Evolutionary conservation across 257 asterid species (phyloP), one percentile per base, ranked within the genome.

Genomic region (Nicotiana tomentosiformis): DNA sequence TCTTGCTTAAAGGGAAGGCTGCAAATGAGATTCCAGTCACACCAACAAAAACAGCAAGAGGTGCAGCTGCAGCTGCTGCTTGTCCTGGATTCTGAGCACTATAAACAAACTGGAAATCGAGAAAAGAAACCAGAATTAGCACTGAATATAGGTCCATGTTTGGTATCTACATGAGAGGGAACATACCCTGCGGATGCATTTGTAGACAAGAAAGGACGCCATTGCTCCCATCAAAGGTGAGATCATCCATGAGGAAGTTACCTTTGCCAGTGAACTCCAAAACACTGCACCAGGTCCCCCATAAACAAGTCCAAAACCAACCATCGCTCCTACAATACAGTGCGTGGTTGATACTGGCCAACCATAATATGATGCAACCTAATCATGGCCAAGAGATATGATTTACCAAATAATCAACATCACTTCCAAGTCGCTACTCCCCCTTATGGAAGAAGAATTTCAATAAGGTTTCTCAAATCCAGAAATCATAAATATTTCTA

Each of bases 311-410:
- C 96, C 97, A 72, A 95, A 95, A 66, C 98, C 98, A 51, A 93
- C 98, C 98, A 93, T 95, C n/a, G 97, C 91, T 80, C 98, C 98
- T 1, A 95, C 96, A 20, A 93, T 92, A 76, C 98, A 95, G 77
- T 95, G 98, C 62, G 98, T 95, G 8, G 98, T 95, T 6, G 98
- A 95, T 39, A 95, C 98, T 49, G 98, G 98, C 98, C 95, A 95
- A 20, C 98, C 97, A 43, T 92, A 92, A 84, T 90, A 95, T 10
- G 98, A 92, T 65, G 98, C 98, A 68, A 93, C 98, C 98, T 92
- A 93, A 30, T 20, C 10, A 66, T 8, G 46, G 32, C 30, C 7
- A 30, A 23, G 26, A 66, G 1, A 66, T 14, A 17, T 30, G 10
- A 12, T 66, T 29, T 26, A 66, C 43, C 16, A 20, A 17, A 17